Evolutionary conservation across 768 basidiomycete genomes (phyloP), one percentile per base, ranked within the genome.

Genomic region (Naganishia randhawae): DNA sequence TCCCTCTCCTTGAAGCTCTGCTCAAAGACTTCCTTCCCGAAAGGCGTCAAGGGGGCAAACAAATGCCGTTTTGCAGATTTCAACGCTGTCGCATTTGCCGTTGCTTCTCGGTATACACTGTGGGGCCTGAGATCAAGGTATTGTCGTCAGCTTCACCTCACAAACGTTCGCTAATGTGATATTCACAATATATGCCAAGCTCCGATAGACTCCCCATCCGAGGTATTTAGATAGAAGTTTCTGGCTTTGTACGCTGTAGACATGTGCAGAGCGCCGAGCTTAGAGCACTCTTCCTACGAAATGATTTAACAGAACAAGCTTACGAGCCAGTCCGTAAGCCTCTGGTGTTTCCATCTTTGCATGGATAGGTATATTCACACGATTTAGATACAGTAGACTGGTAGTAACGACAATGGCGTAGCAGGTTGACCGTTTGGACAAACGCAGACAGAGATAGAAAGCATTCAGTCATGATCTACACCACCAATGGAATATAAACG

Each of bases 241-340:
- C 85, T 78, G 0, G 90, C 88, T 77, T 90, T 92, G 71, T 87
- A 88, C 3, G 89, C 90, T 91, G 53, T 35, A 19, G 4, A 10
- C 54, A 22, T 37, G 22, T 19, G 0, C 17, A 29, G 31, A n/a
- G 31, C 16, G 27, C 13, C 19, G 33, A 50, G 33, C 50, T 19
- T 14, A 39, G 35, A 50, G 64, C 14, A 25, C 45, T 11, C 13
- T 17, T 13, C 22, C 29, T 14, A n/a, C 55, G 51, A 17, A 7
- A 31, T 2, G 2, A 33, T 9, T 14, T 17, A n/a, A 25, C 6
- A 11, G 27, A 11, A 10, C n/a, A 52, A 52, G 66, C 86, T 72
- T 77, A 92, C 90, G 91, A 32, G 92, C 87, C 65, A 95, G 82
- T 0, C 90, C 89, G 76, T 91, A 91, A 71, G 80, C 84, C 76